Percentiles rank a stretch among this genome's conserved stretches.
phyloP scores from a whole-genome alignment of 1,139 yeast genomes.

The Blastobotrys arbuscula region DNA sequence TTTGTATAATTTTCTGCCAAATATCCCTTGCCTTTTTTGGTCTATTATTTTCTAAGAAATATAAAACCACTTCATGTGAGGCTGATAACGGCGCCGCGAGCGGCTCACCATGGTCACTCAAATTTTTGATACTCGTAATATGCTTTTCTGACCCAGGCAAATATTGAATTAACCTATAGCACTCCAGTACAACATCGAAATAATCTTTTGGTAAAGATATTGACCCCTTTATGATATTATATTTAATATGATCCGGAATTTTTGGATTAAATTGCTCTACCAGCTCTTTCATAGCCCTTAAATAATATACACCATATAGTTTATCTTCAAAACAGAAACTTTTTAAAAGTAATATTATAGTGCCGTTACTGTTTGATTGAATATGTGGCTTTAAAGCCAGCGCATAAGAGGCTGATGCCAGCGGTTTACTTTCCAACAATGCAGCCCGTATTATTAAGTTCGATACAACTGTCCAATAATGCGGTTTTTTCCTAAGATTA shows the following conservation, averaged over 20 bases:
- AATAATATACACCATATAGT: slow-evolving; percentile 4
- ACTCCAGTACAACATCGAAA: slow-evolving; percentile 14
- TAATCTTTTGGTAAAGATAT: neutral
- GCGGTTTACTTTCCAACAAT: slow-evolving; percentile 11
- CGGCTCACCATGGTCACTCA: no score
- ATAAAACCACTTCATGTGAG: neutral
- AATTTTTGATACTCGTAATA: no score
- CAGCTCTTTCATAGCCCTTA: slow-evolving; percentile 6
- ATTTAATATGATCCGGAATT: neutral
- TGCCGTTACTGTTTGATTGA: neutral
- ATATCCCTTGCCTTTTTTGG: slow-evolving; percentile 16
- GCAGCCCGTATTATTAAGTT: slow-evolving; percentile 6
- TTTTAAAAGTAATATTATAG: neutral
- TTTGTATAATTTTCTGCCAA: slow-evolving; percentile 15
- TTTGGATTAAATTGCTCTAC: neutral
- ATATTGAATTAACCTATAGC: neutral
- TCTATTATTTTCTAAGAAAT: neutral
- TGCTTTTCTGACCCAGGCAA: no score
- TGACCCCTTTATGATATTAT: neutral
- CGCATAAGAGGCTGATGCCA: slow-evolving; percentile 5
- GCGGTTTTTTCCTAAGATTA: neutral
- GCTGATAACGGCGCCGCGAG: slow-evolving; percentile 3
- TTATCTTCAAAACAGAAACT: slow-evolving; percentile 1
- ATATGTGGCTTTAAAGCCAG: slow-evolving; percentile 3
- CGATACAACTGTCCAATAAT: neutral